phyloP scores from a whole-genome alignment of 208 protist genomes.

The Acanthamoeba culbertsoni region DNA sequence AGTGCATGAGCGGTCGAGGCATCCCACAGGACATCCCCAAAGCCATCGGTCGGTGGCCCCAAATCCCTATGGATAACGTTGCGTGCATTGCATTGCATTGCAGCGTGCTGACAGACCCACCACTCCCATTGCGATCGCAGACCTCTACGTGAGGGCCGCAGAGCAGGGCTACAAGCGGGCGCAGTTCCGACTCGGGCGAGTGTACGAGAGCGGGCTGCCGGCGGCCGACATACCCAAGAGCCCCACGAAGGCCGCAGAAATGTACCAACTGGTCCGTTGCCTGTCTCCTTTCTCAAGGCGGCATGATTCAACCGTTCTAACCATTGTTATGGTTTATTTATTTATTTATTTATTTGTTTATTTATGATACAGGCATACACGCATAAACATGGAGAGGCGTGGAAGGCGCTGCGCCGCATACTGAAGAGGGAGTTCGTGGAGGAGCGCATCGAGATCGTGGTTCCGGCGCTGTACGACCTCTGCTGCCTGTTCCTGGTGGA shows the following conservation, averaged over 20 bases:
- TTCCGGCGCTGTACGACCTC: conserved; percentile 33
- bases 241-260: neutral
- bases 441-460: conserved; percentile 1
- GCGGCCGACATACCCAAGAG: neutral
- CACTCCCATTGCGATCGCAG: no score
- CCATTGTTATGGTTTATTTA: no score
- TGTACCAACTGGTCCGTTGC: neutral
- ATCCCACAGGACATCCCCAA: neutral
- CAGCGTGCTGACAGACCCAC: no score
- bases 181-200: neutral
- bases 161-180: conserved; percentile 51
- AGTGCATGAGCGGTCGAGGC: conserved; percentile 1
- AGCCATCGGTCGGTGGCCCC: neutral
- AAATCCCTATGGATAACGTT: no score
- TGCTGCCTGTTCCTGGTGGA: conserved; percentile 28
- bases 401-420: neutral
- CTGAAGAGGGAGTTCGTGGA: neutral
- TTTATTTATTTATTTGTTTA: no score
- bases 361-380: neutral
- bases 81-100: no score
- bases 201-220: neutral
- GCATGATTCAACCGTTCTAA: neutral
- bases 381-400: conserved; percentile 10
- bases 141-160: neutral
- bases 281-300: neutral